These are phyloP conservation scores for Penicillium psychrosexuale DNA, from an alignment of 2,329 filamentous ascomycete species.

Conservation along the genomic window DNA sequence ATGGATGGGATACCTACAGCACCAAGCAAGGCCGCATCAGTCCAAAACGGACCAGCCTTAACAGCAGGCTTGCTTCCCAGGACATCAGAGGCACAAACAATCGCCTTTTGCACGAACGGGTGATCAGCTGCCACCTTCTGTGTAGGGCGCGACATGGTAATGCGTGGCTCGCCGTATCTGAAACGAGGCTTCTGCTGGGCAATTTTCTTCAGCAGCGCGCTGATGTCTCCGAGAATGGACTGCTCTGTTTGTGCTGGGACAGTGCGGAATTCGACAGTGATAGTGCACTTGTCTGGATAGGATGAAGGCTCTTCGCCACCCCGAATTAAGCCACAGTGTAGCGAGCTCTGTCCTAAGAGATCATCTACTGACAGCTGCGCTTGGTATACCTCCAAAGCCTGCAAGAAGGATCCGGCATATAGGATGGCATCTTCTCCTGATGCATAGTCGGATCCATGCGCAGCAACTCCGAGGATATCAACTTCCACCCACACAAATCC, in stretches of 20 bases:
- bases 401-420: conserved; percentile 48
- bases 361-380: conserved; percentile 36
- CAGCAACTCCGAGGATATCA: conserved; percentile 35
- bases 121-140: conserved; percentile 44
- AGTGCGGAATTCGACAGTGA: conserved; percentile 51
- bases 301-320: conserved; percentile 54
- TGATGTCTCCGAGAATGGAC: conserved; percentile 40
- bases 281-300: conserved; percentile 50
- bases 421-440: conserved; percentile 52
- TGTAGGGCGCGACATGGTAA: conserved; percentile 45
- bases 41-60: conserved; percentile 46
- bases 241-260: conserved; percentile 45
- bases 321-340: conserved; percentile 50
- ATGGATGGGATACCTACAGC: conserved; percentile 47
- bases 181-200: conserved; percentile 37
- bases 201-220: conserved; percentile 36
- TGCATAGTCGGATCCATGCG: conserved; percentile 39
- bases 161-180: conserved; percentile 37
- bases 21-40: conserved; percentile 50
- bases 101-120: conserved; percentile 39
- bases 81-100: conserved; percentile 25
- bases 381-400: conserved; percentile 45
- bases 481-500: conserved; percentile 46
- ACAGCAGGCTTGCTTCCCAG: conserved; percentile 30
- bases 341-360: conserved; percentile 38